Evolutionary conservation across 495 filamentous ascomycete genomes (phyloP).

Genomic region (Xylaria telfairii): DNA sequence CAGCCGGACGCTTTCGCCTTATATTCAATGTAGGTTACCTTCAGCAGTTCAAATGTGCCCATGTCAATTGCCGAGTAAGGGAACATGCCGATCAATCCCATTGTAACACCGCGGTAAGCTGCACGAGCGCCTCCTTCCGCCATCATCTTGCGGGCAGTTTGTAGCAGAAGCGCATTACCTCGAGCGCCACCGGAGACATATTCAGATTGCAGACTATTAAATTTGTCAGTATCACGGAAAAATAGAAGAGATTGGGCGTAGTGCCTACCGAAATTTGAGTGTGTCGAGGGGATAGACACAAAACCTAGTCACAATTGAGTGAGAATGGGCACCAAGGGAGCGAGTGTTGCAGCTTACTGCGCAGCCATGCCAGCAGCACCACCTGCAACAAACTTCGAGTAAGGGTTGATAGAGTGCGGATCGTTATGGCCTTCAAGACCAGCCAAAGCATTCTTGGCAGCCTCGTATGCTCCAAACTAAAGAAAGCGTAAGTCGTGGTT

Average conservation of each 20-base stretch:
- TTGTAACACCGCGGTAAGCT: constrained; percentile 90
- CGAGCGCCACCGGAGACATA: constrained; percentile 82
- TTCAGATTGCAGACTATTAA: constrained; percentile 84
- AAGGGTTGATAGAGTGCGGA: constrained; percentile 73
- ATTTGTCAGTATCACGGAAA: constrained; percentile 27
- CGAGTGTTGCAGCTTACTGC: constrained; percentile 62
- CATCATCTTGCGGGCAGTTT: constrained; percentile 86
- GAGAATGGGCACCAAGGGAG: constrained; percentile 33
- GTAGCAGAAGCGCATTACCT: constrained; percentile 83
- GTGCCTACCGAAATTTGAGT: constrained; percentile 81
- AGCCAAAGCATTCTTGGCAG: constrained; percentile 85
- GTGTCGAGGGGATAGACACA: constrained; percentile 97
- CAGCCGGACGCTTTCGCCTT: constrained; percentile 73
- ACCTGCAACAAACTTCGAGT: constrained; percentile 89
- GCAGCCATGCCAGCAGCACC: constrained; percentile 92
- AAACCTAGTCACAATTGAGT: constrained; percentile 58
- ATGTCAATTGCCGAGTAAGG: constrained; percentile 97
- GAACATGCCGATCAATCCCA: constrained; percentile 95
- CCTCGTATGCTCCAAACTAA: constrained; percentile 93
- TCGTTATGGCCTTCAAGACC: constrained; percentile 88
- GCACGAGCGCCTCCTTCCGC: constrained; percentile 71
- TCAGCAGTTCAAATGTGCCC: constrained; percentile 91
- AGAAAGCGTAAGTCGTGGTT: background rate
- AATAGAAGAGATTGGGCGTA: background rate
- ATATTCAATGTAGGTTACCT: constrained; percentile 69